phyloP scores from a whole-genome alignment of 2,329 filamentous ascomycete genomes.

The Penicillium frequentans region DNA sequence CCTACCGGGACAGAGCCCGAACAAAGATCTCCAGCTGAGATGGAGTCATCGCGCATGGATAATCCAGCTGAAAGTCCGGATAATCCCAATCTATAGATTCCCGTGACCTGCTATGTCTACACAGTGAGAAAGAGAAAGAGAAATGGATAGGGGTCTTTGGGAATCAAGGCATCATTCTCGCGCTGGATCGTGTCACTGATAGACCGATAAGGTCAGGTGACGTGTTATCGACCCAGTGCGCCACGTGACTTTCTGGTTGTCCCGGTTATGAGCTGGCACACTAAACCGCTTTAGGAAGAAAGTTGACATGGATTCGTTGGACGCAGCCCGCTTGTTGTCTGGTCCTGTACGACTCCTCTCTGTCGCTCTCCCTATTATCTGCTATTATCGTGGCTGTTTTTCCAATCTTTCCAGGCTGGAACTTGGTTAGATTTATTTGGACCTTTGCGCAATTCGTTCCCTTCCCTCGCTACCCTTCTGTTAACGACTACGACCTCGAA shows the following conservation, averaged over 20 bases:
- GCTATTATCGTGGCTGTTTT: slow-evolving; percentile 10
- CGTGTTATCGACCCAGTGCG: slow-evolving; percentile 17
- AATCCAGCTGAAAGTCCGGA: background rate
- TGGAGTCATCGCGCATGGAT: slow-evolving; percentile 3
- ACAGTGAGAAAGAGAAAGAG: background rate
- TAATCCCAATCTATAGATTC: background rate
- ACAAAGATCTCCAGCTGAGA: slow-evolving; percentile 38
- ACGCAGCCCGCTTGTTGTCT: slow-evolving; percentile 25
- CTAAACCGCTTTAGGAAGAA: slow-evolving; percentile 43
- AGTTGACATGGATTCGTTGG: slow-evolving; percentile 34
- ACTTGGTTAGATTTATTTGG: background rate
- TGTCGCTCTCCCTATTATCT: slow-evolving; percentile 9
- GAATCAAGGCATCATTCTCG: background rate
- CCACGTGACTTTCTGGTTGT: slow-evolving; percentile 27
- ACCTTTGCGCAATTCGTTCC: background rate
- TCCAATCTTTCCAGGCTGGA: slow-evolving; percentile 4
- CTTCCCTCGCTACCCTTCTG: background rate
- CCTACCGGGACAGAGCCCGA: slow-evolving; percentile 45
- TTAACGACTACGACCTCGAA: background rate
- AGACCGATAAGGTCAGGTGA: slow-evolving; percentile 27
- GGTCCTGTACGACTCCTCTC: slow-evolving; percentile 16
- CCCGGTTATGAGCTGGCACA: slow-evolving; percentile 39
- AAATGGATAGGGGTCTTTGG: background rate
- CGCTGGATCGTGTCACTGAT: background rate
- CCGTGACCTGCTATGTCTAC: background rate